A percentile compares a stretch with the other conserved stretches of the same genome.
Conservation (phyloP, 768 basidiomycete species). For the Suillus clintonianus region DNA sequence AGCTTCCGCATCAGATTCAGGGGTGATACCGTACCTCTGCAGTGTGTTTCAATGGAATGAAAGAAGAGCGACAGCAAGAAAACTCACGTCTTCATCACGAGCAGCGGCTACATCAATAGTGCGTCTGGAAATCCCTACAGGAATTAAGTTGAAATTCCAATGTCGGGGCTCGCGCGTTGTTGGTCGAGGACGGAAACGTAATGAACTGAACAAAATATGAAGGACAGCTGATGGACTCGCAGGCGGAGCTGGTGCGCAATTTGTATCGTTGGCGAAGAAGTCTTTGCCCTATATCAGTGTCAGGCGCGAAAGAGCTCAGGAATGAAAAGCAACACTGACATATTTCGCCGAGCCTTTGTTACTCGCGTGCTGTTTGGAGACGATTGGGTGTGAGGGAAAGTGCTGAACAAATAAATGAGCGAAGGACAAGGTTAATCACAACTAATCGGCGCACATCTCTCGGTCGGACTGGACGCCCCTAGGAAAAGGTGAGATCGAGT, state of each 20-base stretch:
- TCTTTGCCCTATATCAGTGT: background rate
- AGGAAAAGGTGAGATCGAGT: background rate
- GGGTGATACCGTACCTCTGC: no score
- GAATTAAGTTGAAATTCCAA: background rate
- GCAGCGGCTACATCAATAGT: background rate
- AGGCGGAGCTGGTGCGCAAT: background rate
- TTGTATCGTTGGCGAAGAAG: background rate
- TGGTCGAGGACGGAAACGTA: background rate
- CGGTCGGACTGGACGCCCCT: background rate
- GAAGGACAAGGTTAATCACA: background rate
- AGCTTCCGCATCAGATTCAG: no score
- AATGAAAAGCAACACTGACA: background rate
- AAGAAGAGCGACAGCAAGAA: background rate
- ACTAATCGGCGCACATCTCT: background rate
- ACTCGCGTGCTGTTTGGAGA: slow-evolving; percentile 4
- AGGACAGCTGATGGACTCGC: background rate
- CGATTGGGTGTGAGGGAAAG: background rate
- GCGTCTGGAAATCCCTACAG: background rate
- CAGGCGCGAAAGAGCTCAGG: background rate
- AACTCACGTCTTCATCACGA: background rate
- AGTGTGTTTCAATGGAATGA: no score
- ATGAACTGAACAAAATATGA: background rate
- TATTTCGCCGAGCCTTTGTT: slow-evolving; percentile 12
- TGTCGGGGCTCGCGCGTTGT: background rate
- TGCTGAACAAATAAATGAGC: background rate